Evolutionary conservation across 78 protist species (phyloP).

Genomic region (Dictyostelium purpureum): DNA sequence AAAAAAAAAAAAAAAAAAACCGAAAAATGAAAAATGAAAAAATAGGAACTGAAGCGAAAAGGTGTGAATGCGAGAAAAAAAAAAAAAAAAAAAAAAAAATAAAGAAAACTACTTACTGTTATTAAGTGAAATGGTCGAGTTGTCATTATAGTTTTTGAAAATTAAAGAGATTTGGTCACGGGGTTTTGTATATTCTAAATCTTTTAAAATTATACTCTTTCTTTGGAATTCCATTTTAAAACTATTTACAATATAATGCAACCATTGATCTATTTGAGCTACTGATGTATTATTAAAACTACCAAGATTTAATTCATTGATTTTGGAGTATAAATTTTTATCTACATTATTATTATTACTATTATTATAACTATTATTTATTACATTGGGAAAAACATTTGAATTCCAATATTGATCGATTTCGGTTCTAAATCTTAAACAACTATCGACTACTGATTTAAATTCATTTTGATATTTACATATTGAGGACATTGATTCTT

Average conservation of each 20-base stretch:
- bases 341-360: no score
- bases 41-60: no score
- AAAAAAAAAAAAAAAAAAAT: not conserved
- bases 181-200: conserved; percentile 4
- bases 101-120: not conserved
- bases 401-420: not conserved
- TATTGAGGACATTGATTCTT: conserved; percentile 19
- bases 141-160: not conserved
- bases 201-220: not conserved
- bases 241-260: not conserved
- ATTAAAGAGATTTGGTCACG: not conserved
- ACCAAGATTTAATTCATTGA: not conserved
- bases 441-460: not conserved
- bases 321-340: not conserved
- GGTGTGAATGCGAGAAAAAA: no score
- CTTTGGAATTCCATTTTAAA: conserved; percentile 3
- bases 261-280: conserved; percentile 23
- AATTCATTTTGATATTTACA: not conserved
- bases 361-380: not conserved
- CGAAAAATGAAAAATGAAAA: not conserved
- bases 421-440: not conserved
- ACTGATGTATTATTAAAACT: not conserved
- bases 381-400: not conserved
- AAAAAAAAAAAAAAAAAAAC: not conserved
- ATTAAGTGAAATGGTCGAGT: not conserved